Base-by-base conservation (phyloP, 2,329 filamentous ascomycete species). In the Drechslerella stenobrocha region DNA sequence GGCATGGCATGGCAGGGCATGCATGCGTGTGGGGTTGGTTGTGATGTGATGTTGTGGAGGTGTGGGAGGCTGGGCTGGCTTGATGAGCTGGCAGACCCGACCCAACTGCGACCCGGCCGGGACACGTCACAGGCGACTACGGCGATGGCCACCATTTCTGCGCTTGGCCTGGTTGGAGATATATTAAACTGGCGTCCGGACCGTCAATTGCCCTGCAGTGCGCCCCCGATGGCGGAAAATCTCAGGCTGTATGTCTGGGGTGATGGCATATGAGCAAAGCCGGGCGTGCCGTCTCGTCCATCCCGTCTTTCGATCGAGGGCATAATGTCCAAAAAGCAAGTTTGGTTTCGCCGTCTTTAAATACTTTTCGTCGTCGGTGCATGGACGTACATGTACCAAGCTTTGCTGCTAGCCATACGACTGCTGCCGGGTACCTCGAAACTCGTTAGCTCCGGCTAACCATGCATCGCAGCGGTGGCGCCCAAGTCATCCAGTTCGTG, bases 11-110 rank as follows among this genome's bases (percentile, higher is more conserved):
- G 40, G n/a, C 40, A 20, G 40, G 9, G 40, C 44, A 47, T 47
- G 44, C 37, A 42, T 42, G 37, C 6, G 52, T 59, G 63, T 67
- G 63, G 63, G 63, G 63, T 59, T 45, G 48, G 63, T 53, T 45
- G 48, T 66, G 63, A 67, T 67, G 55, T 59, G 63, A 67, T 67
- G 63, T 30, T 51, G 35, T 28, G 40, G 42, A 24, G 40, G 42
- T 50, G 55, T 47, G 52, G 51, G 37, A 44, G 52, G 52, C 52
- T 44, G 60, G 52, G 23, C 52, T 51, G 28, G 53, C 46, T 67
- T 67, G 63, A 67, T 67, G 63, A 67, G 63, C 55, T 67, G 63
- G 63, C 63, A 67, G 48, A 51, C 44, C 53, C 63, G 44, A 59
- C 50, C 5, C 28, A 30, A 5, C 28, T 65, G 47, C 52, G 47